phyloP scores from a whole-genome alignment of 2,329 filamentous ascomycete species.

The Fusarium albidum region DNA sequence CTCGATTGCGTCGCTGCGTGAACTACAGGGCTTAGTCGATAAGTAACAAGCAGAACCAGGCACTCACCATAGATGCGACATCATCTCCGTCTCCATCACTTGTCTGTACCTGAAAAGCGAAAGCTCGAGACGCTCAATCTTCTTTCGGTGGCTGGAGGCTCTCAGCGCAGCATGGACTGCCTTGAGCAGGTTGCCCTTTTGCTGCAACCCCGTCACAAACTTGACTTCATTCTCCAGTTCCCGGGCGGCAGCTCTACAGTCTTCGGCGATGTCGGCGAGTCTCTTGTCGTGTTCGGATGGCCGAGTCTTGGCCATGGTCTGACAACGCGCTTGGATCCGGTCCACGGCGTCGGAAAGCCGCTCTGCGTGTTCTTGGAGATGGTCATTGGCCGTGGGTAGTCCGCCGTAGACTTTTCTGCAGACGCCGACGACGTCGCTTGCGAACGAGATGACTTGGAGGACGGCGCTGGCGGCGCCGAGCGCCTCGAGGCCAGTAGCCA shows the following conservation, averaged over 20 bases:
- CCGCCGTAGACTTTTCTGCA: too few relatives aligned
- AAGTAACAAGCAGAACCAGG: background rate
- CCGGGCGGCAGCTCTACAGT: background rate
- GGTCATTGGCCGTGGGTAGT: too few relatives aligned
- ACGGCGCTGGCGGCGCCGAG: too few relatives aligned
- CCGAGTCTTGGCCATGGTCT: background rate
- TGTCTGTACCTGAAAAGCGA: background rate
- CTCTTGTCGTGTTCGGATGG: background rate
- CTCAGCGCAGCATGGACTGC: background rate
- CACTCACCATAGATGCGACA: constrained; percentile 6
- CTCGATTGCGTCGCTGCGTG: background rate
- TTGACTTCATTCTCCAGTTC: constrained; percentile 1
- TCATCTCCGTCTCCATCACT: constrained; percentile 8
- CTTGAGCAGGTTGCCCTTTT: background rate
- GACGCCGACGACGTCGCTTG: too few relatives aligned
- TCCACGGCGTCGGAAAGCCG: background rate
- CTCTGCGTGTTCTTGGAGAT: background rate
- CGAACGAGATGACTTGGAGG: too few relatives aligned
- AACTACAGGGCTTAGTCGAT: background rate
- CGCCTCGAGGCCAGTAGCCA: too few relatives aligned
- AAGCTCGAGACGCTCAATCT: constrained; percentile 2
- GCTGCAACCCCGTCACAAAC: background rate
- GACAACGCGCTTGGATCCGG: background rate
- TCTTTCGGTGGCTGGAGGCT: constrained; percentile 1
- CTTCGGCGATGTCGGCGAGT: background rate